These are phyloP conservation scores for Colletotrichum acutatum DNA, from an alignment of 2,329 filamentous ascomycete genomes.

Conservation along the genomic window DNA sequence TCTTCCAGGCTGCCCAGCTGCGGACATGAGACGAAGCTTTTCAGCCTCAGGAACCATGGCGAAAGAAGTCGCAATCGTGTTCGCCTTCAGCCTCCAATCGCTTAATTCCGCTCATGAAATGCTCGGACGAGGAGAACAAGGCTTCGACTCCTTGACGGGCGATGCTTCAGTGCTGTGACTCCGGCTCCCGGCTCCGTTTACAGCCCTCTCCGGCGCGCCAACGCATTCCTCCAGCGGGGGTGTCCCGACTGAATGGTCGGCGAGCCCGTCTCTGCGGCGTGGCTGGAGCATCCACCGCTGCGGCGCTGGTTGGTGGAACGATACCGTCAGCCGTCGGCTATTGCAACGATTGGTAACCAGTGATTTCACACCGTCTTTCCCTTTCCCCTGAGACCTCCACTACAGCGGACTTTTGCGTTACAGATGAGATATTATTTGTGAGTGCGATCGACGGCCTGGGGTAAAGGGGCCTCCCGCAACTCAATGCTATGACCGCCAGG, in stretches of 20 bases:
- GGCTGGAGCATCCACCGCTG: slow-evolving; percentile 3
- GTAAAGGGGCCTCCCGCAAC: slow-evolving; percentile 28
- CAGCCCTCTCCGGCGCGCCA: not conserved
- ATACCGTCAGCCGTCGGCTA: slow-evolving; percentile 2
- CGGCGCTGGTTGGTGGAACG: slow-evolving; percentile 18
- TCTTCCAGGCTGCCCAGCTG: not conserved
- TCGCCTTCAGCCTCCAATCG: not conserved
- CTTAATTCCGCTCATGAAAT: not conserved
- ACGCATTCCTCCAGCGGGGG: not conserved
- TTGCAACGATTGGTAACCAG: not conserved
- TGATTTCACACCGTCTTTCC: slow-evolving; percentile 20
- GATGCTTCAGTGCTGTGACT: not conserved
- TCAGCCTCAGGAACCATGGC: not conserved
- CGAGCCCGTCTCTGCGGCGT: slow-evolving; percentile 17
- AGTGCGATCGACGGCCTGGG: slow-evolving; percentile 24
- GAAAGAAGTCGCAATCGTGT: not conserved
- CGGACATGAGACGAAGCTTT: slow-evolving; percentile 13
- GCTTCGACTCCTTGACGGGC: not conserved
- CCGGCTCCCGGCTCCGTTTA: slow-evolving; percentile 20
- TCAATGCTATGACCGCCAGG: slow-evolving; percentile 21
- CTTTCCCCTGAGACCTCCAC: slow-evolving; percentile 16
- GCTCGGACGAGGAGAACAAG: not conserved
- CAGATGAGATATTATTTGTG: not conserved
- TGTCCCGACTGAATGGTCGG: slow-evolving; percentile 10
- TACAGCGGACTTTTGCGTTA: slow-evolving; percentile 4